Percentiles rank a stretch among this genome's conserved stretches.
These are phyloP conservation scores for Apophysomyces variabilis DNA, from an alignment of 371 early-diverging fungal species.

Conservation along the genomic window DNA sequence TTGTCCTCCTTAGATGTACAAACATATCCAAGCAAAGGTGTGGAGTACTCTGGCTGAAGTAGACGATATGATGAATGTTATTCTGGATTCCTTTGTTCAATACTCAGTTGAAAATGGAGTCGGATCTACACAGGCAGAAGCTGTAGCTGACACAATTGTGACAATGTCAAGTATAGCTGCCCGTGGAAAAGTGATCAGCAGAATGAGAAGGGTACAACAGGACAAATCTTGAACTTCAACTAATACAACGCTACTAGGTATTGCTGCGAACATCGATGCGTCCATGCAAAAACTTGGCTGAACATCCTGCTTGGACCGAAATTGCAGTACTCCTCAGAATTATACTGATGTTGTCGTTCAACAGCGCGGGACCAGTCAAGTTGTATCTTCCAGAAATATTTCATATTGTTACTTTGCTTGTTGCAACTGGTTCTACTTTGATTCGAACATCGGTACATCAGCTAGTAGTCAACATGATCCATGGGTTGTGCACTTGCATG, in stretches of 20 bases:
- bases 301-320: constrained; percentile 84
- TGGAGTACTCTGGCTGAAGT: constrained; percentile 79
- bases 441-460: constrained; percentile 88
- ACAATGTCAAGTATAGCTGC: constrained; percentile 76
- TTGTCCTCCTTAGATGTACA: constrained; percentile 56
- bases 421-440: constrained; percentile 80
- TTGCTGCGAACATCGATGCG: constrained; percentile 67
- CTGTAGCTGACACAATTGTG: constrained; percentile 79
- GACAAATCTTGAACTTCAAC: neutral
- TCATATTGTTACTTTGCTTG: constrained; percentile 77
- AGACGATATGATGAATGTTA: constrained; percentile 75
- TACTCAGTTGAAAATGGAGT: constrained; percentile 80
- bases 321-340: constrained; percentile 84
- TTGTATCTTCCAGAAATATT: constrained; percentile 84
- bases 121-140: constrained; percentile 77
- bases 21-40: constrained; percentile 76
- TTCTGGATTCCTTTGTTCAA: constrained; percentile 76
- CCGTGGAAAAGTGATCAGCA: constrained; percentile 75
- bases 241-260: constrained; percentile 18
- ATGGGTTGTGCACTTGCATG: constrained; percentile 73
- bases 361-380: constrained; percentile 68
- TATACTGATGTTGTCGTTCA: constrained; percentile 84
- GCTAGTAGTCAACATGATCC: constrained; percentile 84
- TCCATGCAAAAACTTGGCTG: constrained; percentile 62
- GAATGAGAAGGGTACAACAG: constrained; percentile 66